phyloP scores from a whole-genome alignment of 306 rosid species.

The Trifolium dubium region DNA sequence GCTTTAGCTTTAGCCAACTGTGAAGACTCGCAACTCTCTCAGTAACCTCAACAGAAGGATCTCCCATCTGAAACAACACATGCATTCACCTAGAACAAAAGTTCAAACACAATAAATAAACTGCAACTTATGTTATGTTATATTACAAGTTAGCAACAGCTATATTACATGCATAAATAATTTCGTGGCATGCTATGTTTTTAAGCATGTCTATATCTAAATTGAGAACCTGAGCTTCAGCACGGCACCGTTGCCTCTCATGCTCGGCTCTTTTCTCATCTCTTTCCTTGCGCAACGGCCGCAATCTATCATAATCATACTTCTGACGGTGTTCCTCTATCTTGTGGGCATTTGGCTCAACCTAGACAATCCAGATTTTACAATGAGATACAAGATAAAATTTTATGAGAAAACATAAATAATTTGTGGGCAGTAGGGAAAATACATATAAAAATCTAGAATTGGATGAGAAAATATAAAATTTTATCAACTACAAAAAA shows the following conservation, averaged over 20 bases:
- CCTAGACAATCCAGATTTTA: constrained; percentile 53
- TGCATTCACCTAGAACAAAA: not conserved
- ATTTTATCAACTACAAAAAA: not conserved
- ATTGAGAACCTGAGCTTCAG: constrained; percentile 77
- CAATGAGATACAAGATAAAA: constrained; percentile 33
- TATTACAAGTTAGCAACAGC: constrained; percentile 34
- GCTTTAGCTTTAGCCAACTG: constrained; percentile 77
- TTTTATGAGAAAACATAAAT: constrained; percentile 3
- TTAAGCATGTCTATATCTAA: constrained; percentile 9
- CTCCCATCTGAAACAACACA: constrained; percentile 76
- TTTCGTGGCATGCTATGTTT: not conserved
- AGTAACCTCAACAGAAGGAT: constrained; percentile 67
- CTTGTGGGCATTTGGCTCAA: constrained; percentile 89
- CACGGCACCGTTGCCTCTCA: constrained; percentile 78
- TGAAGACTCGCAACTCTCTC: constrained; percentile 80
- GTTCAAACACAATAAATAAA: constrained; percentile 11
- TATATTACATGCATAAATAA: constrained; percentile 28
- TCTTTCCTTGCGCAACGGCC: constrained; percentile 79
- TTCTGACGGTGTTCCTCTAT: constrained; percentile 89
- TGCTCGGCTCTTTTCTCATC: constrained; percentile 64
- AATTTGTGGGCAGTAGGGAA: not conserved
- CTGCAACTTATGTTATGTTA: not conserved
- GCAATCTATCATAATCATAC: no score
- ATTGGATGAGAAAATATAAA: not conserved
- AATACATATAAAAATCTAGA: not conserved